Base-by-base conservation (phyloP, 371 early-diverging fungal species). In the Haplosporangium sp. region DNA sequence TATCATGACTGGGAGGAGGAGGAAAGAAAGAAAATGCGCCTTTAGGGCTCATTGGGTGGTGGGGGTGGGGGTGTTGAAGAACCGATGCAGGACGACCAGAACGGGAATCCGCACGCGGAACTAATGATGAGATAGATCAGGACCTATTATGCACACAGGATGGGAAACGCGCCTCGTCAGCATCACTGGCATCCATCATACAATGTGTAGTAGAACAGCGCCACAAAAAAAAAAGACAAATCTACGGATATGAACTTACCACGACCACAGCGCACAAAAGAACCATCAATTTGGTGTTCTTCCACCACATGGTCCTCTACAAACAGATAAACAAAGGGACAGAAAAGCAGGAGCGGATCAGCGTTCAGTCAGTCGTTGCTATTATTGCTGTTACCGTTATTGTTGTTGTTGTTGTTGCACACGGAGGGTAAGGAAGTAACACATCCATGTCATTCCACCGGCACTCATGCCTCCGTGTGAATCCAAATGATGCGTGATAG, bases 221-320 rank as follows among this genome's bases (percentile, higher is more conserved):
- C 45, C 1, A 45, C 45, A 10, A 37, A 66, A 21, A 46, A 46
- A 29, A 62, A 48, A 23, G 51, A 12, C 29, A 53, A 37, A 18
- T 46, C 23, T 58, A 41, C 20, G 70, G 29, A 23, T 77, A 66
- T 48, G 65, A 46, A 88, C 91, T 87, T 81, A 93, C 89, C 13
- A 95, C 71, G 16, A 87, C 70, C 14, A 90, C 90, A n/a, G 86
- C 62, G n/a, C 77, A 86, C 55, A 95, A 84, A 69, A 91, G 84
- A 36, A 85, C 77, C 87, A 94, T 90, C 52, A 96, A 82, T 74
- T 92, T 91, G 58, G 90, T 88, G 85, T 95, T 95, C 80, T 95
- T 95, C 95, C 95, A 97, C 96, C 96, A 96, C 92, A 95, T 92
- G 57, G 87, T 87, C 54, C 95, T 85, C 84, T 91, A 75, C 46